These are phyloP conservation scores for Colletotrichum camelliae DNA, from an alignment of 2,329 filamentous ascomycete genomes.

Conservation along the genomic window DNA sequence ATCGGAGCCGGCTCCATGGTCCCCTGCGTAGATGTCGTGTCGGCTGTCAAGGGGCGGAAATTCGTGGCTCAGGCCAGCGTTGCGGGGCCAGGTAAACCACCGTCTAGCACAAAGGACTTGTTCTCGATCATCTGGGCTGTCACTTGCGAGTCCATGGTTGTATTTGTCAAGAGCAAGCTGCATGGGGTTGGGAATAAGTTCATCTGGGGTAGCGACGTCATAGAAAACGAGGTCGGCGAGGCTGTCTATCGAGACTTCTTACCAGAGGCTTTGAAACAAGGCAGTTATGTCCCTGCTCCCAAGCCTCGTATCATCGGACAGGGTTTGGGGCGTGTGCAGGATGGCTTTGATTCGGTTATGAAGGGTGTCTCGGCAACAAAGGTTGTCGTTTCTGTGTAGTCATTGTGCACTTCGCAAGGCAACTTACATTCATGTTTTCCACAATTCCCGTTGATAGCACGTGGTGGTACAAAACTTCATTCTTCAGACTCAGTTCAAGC, in stretches of 20 bases:
- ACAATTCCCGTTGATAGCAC: too few species aligned
- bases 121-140: background rate
- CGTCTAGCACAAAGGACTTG: background rate
- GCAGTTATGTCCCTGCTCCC: constrained; percentile 26
- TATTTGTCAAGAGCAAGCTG: constrained; percentile 27
- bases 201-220: constrained; percentile 29
- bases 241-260: constrained; percentile 29
- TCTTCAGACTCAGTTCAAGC: too few species aligned
- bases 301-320: constrained; percentile 27
- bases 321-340: constrained; percentile 28
- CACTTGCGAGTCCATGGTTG: background rate
- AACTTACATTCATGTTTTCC: too few species aligned
- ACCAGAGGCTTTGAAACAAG: constrained; percentile 26
- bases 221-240: constrained; percentile 27
- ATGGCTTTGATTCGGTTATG: constrained; percentile 20
- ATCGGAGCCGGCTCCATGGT: background rate
- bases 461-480: too few species aligned
- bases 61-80: constrained; percentile 7
- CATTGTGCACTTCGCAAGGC: too few species aligned
- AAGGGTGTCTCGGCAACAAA: constrained; percentile 25
- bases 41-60: background rate
- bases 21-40: background rate
- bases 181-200: constrained; percentile 36
- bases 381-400: constrained; percentile 7
- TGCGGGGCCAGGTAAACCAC: background rate